Conservation (phyloP, 2,329 filamentous ascomycete species). For the Pyricularia sp. region DNA sequence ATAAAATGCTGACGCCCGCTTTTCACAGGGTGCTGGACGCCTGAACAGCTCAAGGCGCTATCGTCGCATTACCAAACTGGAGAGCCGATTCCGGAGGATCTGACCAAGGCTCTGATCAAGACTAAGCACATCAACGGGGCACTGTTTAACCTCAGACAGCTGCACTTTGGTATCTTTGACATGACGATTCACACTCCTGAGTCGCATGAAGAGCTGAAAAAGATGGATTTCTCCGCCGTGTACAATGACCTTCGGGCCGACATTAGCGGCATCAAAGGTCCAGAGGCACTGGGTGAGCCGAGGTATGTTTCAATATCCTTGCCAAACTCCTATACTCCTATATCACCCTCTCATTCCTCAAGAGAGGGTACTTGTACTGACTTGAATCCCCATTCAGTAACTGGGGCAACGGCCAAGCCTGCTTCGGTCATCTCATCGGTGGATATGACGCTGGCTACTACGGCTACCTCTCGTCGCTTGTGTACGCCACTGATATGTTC, state of each 20-base stretch:
- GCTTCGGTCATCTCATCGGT: conserved; percentile 70
- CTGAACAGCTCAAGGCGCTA: conserved; percentile 49
- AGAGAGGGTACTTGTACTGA: not conserved
- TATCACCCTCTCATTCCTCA: not conserved
- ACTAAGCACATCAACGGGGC: conserved; percentile 75
- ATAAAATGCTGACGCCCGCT: not conserved
- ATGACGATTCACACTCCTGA: conserved; percentile 66
- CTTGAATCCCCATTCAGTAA: conserved; percentile 27
- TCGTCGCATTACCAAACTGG: conserved; percentile 61
- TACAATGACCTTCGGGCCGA: conserved; percentile 64
- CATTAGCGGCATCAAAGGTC: conserved; percentile 62
- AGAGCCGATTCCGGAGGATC: conserved; percentile 58
- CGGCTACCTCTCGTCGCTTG: conserved; percentile 59
- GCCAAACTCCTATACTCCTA: not conserved
- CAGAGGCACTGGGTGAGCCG: conserved; percentile 48
- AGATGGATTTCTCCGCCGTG: conserved; percentile 48
- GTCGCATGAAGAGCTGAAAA: conserved; percentile 55
- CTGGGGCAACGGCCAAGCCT: conserved; percentile 69
- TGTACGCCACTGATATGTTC: conserved; percentile 76
- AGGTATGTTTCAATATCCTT: conserved; percentile 25
- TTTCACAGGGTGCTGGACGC: conserved; percentile 49
- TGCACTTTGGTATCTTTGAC: conserved; percentile 73
- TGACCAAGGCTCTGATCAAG: conserved; percentile 60
- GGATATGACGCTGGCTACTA: conserved; percentile 83
- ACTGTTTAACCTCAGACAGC: conserved; percentile 63